Evolutionary conservation across 2,329 filamentous ascomycete species (phyloP), one percentile per base, ranked within the genome.

Genomic region (Diplodia scrobiculata): DNA sequence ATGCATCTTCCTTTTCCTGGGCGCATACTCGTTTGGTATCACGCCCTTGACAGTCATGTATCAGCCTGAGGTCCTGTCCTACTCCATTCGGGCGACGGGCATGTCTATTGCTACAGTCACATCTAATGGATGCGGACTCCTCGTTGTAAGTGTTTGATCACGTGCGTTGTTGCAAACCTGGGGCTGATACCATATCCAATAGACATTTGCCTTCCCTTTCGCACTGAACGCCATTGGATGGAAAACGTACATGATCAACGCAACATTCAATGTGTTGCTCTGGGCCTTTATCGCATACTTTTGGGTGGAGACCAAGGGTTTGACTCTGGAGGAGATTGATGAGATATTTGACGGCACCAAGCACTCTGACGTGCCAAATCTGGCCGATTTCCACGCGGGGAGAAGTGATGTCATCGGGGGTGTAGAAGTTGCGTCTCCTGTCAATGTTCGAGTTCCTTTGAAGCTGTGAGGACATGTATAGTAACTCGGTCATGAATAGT

Each of bases 221-320:
- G 78, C 77, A 0, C 70, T 82, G 0, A 71, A 71, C 2, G 78
- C 75, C 41, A 80, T 82, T 19, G 79, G 79, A 1, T 82, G 78
- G 78, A 80, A 78, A 67, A 79, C 79, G 73, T 83, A 81, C 67
- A 80, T 84, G 70, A 75, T 83, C 63, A 83, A 83, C 66, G 81
- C 73, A 3, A 75, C 74, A 0, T 80, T 77, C 74, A 78, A 82
- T 66, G 74, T 83, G 14, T 62, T 81, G 1, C 74, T 80, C 29
- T 67, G 75, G 27, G 67, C 73, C 5, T 72, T 80, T 38, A 80
- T 82, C 34, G 74, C 79, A 41, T 73, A 75, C 71, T 25, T 29
- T 21, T 69, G 67, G 67, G 67, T 68, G 5, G 70, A 71, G 25
- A 71, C 70, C 0, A 71, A 69, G 27, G 69, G 70, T 0, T 55